Evolutionary conservation across 768 basidiomycete species (phyloP).

Genomic region (Baorangia bicolor): DNA sequence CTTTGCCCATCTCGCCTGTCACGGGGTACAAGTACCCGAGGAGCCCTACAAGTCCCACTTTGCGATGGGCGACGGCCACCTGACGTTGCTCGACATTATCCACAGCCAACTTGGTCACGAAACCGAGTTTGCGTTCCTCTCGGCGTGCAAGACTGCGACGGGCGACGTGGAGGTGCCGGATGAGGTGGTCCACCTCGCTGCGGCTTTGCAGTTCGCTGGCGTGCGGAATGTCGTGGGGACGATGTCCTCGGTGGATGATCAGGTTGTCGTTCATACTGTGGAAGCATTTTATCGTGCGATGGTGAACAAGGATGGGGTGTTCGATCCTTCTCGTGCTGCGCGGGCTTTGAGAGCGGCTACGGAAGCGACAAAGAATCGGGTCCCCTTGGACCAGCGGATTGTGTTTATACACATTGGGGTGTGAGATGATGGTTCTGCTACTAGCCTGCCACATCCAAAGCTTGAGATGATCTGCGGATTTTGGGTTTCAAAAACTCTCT

Average conservation of each 20-base stretch:
- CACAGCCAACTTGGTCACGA: constrained; percentile 3
- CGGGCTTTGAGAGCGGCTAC: constrained; percentile 14
- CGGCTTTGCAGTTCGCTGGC: constrained; percentile 31
- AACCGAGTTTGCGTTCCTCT: constrained; percentile 31
- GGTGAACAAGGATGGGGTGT: constrained; percentile 10
- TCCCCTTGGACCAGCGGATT: constrained; percentile 23
- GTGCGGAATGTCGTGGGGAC: constrained; percentile 31
- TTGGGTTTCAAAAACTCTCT: neutral
- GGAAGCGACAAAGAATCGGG: constrained; percentile 2
- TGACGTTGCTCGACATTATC: constrained; percentile 28
- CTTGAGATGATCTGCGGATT: neutral
- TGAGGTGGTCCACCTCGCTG: constrained; percentile 32
- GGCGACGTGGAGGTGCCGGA: constrained; percentile 25
- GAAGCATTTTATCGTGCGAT: constrained; percentile 21
- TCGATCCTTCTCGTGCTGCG: constrained; percentile 19
- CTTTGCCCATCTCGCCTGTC: constrained; percentile 30
- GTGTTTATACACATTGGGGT: constrained; percentile 25
- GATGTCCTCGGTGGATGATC: constrained; percentile 31
- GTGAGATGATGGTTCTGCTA: neutral
- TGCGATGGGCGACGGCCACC: constrained; percentile 12
- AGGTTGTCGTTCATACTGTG: constrained; percentile 12
- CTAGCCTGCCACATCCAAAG: neutral
- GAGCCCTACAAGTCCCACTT: constrained; percentile 23
- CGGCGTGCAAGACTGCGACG: constrained; percentile 31
- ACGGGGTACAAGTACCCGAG: constrained; percentile 16